Evolutionary conservation across 495 filamentous ascomycete genomes (phyloP).

Genomic region (Talaromyces liani): DNA sequence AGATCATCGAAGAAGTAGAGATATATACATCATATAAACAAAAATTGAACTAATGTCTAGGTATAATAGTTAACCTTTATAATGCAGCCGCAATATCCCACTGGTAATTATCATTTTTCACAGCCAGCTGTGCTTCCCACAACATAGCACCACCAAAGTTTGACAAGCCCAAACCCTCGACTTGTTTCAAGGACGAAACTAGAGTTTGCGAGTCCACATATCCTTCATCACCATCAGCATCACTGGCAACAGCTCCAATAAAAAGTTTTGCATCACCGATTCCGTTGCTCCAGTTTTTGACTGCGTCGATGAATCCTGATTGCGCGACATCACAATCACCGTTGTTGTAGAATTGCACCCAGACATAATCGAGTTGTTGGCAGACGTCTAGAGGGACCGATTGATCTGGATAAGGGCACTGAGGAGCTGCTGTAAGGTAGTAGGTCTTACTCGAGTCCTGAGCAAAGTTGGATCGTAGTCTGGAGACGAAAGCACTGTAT

Average conservation of each 20-base stretch:
- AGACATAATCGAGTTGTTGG: conserved; percentile 30
- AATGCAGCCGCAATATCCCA: neutral
- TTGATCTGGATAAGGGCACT: conserved; percentile 45
- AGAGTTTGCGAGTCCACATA: conserved; percentile 44
- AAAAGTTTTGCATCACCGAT: conserved; percentile 50
- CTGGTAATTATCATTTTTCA: conserved; percentile 28
- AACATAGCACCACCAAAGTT: conserved; percentile 66
- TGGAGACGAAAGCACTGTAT: conserved; percentile 36
- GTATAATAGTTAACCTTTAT: neutral
- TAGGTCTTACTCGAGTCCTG: conserved; percentile 37
- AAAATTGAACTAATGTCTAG: neutral
- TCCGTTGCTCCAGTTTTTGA: conserved; percentile 35
- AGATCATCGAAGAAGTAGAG: neutral
- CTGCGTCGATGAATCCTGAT: conserved; percentile 17
- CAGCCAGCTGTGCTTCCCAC: conserved; percentile 57
- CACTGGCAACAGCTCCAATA: conserved; percentile 53
- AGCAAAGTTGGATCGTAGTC: conserved; percentile 36
- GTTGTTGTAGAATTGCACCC: conserved; percentile 42
- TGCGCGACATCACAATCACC: conserved; percentile 19
- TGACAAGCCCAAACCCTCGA: conserved; percentile 39
- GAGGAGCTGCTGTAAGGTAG: conserved; percentile 50
- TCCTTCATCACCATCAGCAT: conserved; percentile 18
- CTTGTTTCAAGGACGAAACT: conserved; percentile 33
- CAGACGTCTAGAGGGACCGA: conserved; percentile 16
- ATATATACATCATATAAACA: neutral